These are phyloP conservation scores for Rhytidhysteron rufulum DNA, from an alignment of 2,329 filamentous ascomycete genomes.

Conservation along the genomic window DNA sequence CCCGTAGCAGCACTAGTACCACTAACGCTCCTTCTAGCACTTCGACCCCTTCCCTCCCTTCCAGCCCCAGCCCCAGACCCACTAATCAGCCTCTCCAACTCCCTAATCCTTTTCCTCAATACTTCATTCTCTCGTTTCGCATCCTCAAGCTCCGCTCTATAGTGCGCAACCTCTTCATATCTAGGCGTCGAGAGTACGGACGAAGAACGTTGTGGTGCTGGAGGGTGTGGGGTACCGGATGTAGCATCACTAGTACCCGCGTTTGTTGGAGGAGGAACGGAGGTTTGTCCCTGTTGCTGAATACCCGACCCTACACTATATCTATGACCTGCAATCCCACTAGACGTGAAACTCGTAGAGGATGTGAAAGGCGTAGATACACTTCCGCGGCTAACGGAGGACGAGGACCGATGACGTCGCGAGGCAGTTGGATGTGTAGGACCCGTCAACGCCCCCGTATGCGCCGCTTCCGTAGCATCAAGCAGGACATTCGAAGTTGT, in stretches of 20 bases:
- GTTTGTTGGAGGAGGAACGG: conserved; percentile 14
- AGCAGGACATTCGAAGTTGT: conserved; percentile 48
- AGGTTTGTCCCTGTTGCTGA: conserved; percentile 10
- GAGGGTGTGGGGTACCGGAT: conserved; percentile 19
- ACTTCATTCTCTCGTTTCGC: conserved; percentile 49
- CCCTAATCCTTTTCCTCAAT: conserved; percentile 45
- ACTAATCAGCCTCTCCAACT: conserved; percentile 41
- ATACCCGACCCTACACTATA: conserved; percentile 19
- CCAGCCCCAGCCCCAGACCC: conserved; percentile 24
- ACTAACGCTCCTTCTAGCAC: conserved; percentile 10
- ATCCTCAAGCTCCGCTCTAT: conserved; percentile 45
- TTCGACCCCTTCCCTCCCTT: conserved; percentile 27
- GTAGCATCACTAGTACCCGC: conserved; percentile 14
- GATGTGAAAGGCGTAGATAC: conserved; percentile 9
- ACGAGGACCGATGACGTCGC: conserved; percentile 55
- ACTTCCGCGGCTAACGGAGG: conserved; percentile 44
- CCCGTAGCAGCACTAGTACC: too few species aligned
- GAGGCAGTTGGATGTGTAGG: conserved; percentile 51
- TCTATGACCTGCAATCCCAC: conserved; percentile 21
- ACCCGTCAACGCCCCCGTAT: conserved; percentile 40
- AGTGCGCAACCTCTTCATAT: conserved; percentile 42
- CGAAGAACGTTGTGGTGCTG: conserved; percentile 21
- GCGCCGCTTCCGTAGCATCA: conserved; percentile 46
- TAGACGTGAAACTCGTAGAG: conserved; percentile 5
- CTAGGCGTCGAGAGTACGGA: conserved; percentile 35